phyloP scores from a whole-genome alignment of 2,329 filamentous ascomycete genomes.

The Dactylonectria estremocensis region DNA sequence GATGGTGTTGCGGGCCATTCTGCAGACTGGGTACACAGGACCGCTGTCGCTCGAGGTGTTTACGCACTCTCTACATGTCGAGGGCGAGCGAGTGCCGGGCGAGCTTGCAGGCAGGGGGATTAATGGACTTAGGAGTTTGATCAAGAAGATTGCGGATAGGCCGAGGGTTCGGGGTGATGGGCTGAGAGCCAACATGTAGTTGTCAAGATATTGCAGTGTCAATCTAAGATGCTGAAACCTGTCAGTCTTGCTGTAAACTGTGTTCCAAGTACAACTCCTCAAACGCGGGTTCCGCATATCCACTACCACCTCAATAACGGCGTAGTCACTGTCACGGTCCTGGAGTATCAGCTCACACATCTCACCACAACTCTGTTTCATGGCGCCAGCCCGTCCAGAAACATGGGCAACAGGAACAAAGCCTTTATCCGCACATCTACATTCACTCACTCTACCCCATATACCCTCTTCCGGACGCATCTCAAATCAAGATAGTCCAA shows the following conservation, averaged over 20 bases:
- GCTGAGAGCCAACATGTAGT: constrained; percentile 15
- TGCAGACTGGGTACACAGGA: constrained; percentile 32
- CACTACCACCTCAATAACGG: neutral
- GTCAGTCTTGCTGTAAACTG: neutral
- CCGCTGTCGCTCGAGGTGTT: constrained; percentile 36
- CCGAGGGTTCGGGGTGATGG: neutral
- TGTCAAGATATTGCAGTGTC: too few relatives aligned
- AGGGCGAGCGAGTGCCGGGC: constrained; percentile 17
- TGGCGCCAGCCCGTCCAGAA: neutral
- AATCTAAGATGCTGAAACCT: neutral
- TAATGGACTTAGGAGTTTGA: constrained; percentile 11
- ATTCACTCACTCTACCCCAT: neutral
- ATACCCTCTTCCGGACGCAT: neutral
- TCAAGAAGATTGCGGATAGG: neutral
- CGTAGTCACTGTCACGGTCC: neutral
- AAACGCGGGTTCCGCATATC: too few relatives aligned
- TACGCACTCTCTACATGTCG: constrained; percentile 24
- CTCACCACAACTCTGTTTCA: neutral
- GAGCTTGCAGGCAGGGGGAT: constrained; percentile 23
- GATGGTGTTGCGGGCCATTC: constrained; percentile 26
- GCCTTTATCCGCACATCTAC: neutral
- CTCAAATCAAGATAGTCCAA: neutral
- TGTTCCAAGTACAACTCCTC: neutral
- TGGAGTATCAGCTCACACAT: neutral
- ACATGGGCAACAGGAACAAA: neutral